phyloP scores from a whole-genome alignment of 768 basidiomycete genomes.

The Tricholoma saponaceum region DNA sequence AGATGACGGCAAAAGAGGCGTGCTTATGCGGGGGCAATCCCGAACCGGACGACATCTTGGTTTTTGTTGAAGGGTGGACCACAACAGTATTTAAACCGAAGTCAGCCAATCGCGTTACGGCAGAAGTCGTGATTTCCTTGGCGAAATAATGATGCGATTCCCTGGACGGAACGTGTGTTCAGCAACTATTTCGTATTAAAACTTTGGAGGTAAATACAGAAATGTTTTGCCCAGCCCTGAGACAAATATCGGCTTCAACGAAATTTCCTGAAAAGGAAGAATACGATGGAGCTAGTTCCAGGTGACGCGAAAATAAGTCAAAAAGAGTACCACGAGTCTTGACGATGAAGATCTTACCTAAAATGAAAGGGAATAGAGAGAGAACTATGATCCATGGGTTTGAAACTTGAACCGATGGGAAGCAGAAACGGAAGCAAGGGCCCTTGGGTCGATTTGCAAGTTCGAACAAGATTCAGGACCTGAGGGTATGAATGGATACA shows the following conservation, averaged over 20 bases:
- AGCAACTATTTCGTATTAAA: not conserved
- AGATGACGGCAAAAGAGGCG: conserved; percentile 43
- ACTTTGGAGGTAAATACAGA: not conserved
- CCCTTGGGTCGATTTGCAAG: no score
- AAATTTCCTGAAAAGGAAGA: not conserved
- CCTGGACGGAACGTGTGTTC: not conserved
- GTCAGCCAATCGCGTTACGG: conserved; percentile 13
- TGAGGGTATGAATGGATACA: no score
- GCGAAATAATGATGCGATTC: conserved; percentile 2
- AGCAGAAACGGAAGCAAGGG: no score
- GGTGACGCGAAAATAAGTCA: not conserved
- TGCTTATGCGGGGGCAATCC: conserved; percentile 30
- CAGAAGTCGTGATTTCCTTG: conserved; percentile 1
- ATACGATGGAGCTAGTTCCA: not conserved
- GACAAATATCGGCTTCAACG: not conserved
- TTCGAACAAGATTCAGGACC: no score
- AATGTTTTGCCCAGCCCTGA: not conserved
- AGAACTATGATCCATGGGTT: not conserved
- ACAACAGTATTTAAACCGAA: conserved; percentile 21
- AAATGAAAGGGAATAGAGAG: not conserved
- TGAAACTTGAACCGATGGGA: not conserved
- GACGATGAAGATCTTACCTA: conserved; percentile 1
- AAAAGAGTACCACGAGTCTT: no score
- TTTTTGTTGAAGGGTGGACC: not conserved
- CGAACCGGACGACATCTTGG: conserved; percentile 33